Base-by-base conservation (phyloP, 2,329 filamentous ascomycete genomes). In the Stachybotrys chlorohalonatus region DNA sequence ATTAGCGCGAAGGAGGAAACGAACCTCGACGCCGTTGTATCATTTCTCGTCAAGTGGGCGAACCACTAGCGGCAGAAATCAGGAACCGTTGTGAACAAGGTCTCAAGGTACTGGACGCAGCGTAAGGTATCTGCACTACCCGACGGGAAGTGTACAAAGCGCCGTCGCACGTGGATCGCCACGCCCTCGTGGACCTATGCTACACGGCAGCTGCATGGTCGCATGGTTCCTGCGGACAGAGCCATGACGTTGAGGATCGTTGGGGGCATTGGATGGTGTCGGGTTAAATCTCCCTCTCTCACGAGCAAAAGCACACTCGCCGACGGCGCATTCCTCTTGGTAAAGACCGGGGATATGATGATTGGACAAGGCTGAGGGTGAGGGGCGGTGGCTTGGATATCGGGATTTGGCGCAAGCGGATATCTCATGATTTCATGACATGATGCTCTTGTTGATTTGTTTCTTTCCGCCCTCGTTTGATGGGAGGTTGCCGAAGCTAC, bases 1-100 rank as follows among this genome's bases (percentile, higher is more conserved):
- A 96, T 99, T 75, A 96, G 92, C 70, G 94, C 93, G 57, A 97
- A 97, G 73, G 93, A 97, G 70, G 94, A 99, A 75, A 99, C 93
- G 55, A 99, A 99, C 74, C 84, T 99, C 60, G 93, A 99, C 68
- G 94, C 93, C 7, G 94, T 99, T 53, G 79, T 99, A 64, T 89
- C 96, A 70, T 99, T 94, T 89, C 78, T 99, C 69, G 93, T 99
- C 71, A 93, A 91, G 62, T 88, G 89, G 70, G 87, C 91, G 59
- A 90, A 80, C 68, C 86, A 86, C 74, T 91, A 74, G 83, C 9
- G 13, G 3, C 36, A 9, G 9, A 42, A 42, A 13, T 5, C 8
- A 13, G 36, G 13, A 9, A 5, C 36, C 36, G 24, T 24, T 24
- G 24, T 13, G 36, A 2, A 42, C 8, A 13, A 7, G 36, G 13